Evolutionary conservation across 2,329 filamentous ascomycete genomes (phyloP), one percentile per base, ranked within the genome.

Genomic region (Penicillium sp.): DNA sequence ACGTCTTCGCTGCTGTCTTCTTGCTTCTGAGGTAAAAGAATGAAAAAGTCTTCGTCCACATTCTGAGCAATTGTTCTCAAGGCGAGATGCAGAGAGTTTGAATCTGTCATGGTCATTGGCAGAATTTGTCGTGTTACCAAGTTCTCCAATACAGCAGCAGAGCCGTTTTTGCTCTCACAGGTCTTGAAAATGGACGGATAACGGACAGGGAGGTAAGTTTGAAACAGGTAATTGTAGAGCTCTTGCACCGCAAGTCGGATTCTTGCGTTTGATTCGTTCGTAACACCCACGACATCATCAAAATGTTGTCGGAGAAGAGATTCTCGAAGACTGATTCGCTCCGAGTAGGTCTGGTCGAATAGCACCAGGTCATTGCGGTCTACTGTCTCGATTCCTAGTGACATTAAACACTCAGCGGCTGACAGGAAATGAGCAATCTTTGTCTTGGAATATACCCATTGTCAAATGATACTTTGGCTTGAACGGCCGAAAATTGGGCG

Each of bases 11-110:
- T 78, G 80, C 0, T 67, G 64, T 1, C 73, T 67, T 25, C 72
- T 72, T 55, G 0, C 8, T 6, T 40, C 26, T 8, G 25, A 55
- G 6, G 48, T 58, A 37, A 83, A 0, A 87, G 74, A 0, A 89
- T 79, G 62, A 89, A 73, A 3, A 89, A 74, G 68, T 89, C 87
- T 49, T 83, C 81, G 65, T 89, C 87, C 28, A 89, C 72, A 55
- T 83, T 82, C 11, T 76, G 74, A 33, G 80, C 38, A 28, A 54
- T 53, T 6, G 37, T 42, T 53, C 26, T 53, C 51, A 53, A 28
- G n/a, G 51, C 51, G 16, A n/a, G 14, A 5, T 28, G 37, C 13
- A 53, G n/a, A 28, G 35, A 14, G 6, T 22, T 53, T 19, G 51
- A 53, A 38, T 30, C 14, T 14, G 51, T 4, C 33, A 40, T 40